phyloP scores from a whole-genome alignment of 768 basidiomycete species.

The Termitomyces bulborhizus region DNA sequence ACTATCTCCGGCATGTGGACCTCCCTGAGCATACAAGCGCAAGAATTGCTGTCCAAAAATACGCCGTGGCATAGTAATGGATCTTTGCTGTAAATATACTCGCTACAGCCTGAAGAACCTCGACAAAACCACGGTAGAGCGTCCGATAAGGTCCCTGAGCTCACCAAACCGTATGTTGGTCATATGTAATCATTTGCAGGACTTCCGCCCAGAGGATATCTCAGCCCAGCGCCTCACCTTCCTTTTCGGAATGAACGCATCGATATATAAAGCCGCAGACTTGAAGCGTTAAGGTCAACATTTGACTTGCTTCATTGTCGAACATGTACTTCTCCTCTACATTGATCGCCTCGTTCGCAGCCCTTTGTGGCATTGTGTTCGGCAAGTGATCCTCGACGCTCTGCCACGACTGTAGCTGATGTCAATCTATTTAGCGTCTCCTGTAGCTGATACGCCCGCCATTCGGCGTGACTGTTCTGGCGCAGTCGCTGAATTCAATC shows the following conservation, averaged over 20 bases:
- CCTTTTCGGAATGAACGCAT: not conserved
- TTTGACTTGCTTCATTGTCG: not conserved
- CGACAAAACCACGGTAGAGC: not conserved
- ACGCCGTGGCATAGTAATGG: not conserved
- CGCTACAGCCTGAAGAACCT: not conserved
- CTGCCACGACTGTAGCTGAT: not conserved
- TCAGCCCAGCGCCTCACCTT: not conserved
- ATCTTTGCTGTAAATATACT: not conserved
- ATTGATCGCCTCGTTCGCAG: not conserved
- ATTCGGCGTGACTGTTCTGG: constrained; percentile 10
- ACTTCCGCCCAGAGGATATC: not conserved
- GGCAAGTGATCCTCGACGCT: not conserved
- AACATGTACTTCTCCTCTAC: not conserved
- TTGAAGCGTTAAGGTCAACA: not conserved
- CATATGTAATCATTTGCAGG: not conserved
- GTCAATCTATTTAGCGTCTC: not conserved
- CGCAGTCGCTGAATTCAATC: constrained; percentile 11
- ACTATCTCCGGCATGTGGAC: not conserved
- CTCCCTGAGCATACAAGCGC: not conserved
- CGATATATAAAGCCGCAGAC: not conserved
- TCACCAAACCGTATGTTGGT: not conserved
- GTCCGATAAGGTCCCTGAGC: not conserved
- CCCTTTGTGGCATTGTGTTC: not conserved
- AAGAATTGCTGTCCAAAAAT: not conserved
- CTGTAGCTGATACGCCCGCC: constrained; percentile 1